Evolutionary conservation across 345 rosid species (phyloP).

Genomic region (Camelina hispida): DNA sequence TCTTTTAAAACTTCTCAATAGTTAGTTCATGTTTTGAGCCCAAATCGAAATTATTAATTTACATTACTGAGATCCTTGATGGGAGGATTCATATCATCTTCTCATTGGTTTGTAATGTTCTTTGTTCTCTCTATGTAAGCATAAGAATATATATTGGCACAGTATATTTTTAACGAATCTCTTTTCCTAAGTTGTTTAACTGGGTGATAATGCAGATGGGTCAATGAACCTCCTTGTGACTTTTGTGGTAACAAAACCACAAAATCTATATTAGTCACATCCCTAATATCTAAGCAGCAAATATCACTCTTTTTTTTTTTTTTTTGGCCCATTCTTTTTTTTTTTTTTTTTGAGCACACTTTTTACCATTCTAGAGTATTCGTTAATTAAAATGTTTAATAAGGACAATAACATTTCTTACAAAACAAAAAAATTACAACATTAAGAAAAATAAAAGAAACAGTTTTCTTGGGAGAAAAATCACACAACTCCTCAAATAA

Average conservation of each 20-base stretch:
- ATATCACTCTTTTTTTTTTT: too few species aligned
- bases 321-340: too few species aligned
- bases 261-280: too few species aligned
- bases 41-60: neutral
- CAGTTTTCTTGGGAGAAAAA: too few species aligned
- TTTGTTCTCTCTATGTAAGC: neutral
- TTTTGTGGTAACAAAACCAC: slow-evolving; percentile 68
- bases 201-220: slow-evolving; percentile 66
- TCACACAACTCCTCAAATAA: too few species aligned
- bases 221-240: slow-evolving; percentile 84
- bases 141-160: slow-evolving; percentile 7
- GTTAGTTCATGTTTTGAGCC: neutral
- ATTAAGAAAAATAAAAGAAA: too few species aligned
- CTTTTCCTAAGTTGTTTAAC: slow-evolving; percentile 23
- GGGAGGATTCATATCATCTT: slow-evolving; percentile 1
- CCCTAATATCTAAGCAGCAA: too few species aligned
- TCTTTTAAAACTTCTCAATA: neutral
- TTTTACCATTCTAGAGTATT: too few species aligned
- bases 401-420: too few species aligned
- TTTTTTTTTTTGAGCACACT: too few species aligned
- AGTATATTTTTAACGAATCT: neutral
- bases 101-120: neutral
- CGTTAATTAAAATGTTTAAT: too few species aligned
- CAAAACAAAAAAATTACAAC: too few species aligned
- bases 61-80: neutral